Evolutionary conservation across 2,329 filamentous ascomycete genomes (phyloP), one percentile per base, ranked within the genome.

Genomic region (Zasmidium angulare): DNA sequence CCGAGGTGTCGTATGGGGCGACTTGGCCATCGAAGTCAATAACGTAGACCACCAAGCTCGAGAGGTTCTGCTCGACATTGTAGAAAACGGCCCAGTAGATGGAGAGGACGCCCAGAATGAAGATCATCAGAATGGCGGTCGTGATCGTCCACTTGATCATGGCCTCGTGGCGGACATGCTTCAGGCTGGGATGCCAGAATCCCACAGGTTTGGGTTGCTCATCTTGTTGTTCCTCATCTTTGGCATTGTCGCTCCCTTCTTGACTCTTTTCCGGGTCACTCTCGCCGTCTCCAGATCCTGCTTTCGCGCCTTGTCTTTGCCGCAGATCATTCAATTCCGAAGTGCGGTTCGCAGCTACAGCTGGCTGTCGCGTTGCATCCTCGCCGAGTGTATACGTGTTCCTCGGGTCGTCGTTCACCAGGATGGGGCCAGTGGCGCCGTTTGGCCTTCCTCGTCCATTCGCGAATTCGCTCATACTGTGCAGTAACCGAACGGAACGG

Each of bases 21-120:
- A 78, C 68, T 49, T 79, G 77, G 2, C 81, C 82, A 68, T 89
- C 86, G 63, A 88, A 87, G 69, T 88, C 84, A 24, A 89, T 85
- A 1, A 88, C 80, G 61, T 83, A 81, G 9, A 89, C 77, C 2
- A 76, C 77, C 7, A 88, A 71, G 0, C 74, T 72, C 2, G 72
- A 74, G 19, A 82, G 72, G 54, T 83, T 84, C 48, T 75, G 65
- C 11, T 85, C 76, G 0, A 82, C 77, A 14, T 77, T 67, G 66
- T 77, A 84, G 20, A 88, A 80, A 0, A 81, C 80, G 0, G 75
- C 85, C 85, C 85, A 89, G 72, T 84, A 88, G 2, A 88, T 72
- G 0, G 83, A 86, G 0, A 89, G 69, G 2, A 53, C 77, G 11
- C 65, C 74, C 3, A 87, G 71, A 50, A 87, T 82, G 65, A 86